Conservation (phyloP, 2,329 filamentous ascomycete species). For the Fusarium tupiense region DNA sequence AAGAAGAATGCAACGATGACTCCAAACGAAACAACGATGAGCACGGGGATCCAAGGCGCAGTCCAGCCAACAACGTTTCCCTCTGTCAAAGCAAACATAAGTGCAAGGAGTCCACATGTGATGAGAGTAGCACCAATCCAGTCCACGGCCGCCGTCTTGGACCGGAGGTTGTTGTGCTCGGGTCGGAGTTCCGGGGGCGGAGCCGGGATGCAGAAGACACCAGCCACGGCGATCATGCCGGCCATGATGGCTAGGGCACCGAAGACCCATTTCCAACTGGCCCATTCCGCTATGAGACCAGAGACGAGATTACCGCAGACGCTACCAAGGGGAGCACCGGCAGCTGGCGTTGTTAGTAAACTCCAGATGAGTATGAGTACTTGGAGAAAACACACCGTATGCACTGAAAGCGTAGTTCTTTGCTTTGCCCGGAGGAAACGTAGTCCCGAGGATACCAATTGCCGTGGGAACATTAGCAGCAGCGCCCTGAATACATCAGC, state of each 20-base stretch:
- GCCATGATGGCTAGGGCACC: slow-evolving; percentile 71
- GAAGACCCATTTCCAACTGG: slow-evolving; percentile 74
- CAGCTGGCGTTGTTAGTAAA: slow-evolving; percentile 51
- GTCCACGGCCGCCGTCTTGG: slow-evolving; percentile 63
- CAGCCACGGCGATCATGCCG: slow-evolving; percentile 64
- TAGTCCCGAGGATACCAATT: slow-evolving; percentile 74
- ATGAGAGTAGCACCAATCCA: slow-evolving; percentile 73
- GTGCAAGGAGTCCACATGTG: slow-evolving; percentile 68
- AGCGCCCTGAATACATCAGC: slow-evolving; percentile 57
- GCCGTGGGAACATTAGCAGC: slow-evolving; percentile 77
- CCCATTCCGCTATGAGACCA: slow-evolving; percentile 70
- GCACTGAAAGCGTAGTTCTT: slow-evolving; percentile 77
- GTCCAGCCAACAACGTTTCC: slow-evolving; percentile 76
- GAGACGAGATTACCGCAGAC: slow-evolving; percentile 72
- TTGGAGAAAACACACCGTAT: slow-evolving; percentile 57
- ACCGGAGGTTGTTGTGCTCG: slow-evolving; percentile 38
- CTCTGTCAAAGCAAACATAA: slow-evolving; percentile 74
- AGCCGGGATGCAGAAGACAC: slow-evolving; percentile 68
- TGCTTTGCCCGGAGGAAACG: slow-evolving; percentile 72
- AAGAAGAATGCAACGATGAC: slow-evolving; percentile 65
- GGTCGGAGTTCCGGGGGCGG: slow-evolving; percentile 49
- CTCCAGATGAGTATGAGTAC: not conserved
- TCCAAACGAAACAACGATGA: slow-evolving; percentile 67
- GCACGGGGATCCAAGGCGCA: slow-evolving; percentile 67
- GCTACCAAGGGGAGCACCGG: slow-evolving; percentile 71